Base-by-base conservation (phyloP, 352 stramenopile genomes). In the Phytophthora hybrid region DNA sequence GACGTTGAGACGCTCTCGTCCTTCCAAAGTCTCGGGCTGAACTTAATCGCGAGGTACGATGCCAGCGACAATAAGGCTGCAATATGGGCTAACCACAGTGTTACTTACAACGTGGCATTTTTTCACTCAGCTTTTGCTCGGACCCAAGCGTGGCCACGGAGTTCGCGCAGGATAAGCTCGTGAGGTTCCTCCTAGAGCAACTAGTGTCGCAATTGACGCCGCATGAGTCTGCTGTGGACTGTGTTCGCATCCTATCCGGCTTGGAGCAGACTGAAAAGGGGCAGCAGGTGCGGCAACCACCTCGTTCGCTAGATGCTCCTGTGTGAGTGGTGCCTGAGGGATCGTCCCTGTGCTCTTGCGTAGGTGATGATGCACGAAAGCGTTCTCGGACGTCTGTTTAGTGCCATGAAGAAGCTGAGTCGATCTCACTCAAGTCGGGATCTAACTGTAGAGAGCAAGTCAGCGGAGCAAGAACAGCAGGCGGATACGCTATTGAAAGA, bases 11-110 rank as follows among this genome's bases (percentile, higher is more conserved):
- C 55, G 14, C 69, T 94, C 49, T 95, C 88, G 26, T 84, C 88
- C 8, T 96, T 93, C 64, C 89, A 93, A 69, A 84, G 65, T 14
- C 79, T 96, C 1, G 89, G 88, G 8, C 77, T 96, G 39, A 95
- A 92, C 21, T 77, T 96, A 41, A 94, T 96, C 53, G 87, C 89
- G 18, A 94, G 84, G 88, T 94, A 62, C n/a, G 60, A 6, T 0
- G 9, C 8, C 32, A 13, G 5, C 19, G n/a, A 10, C 7, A 21
- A 10, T 52, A 19, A 23, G 1, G 16, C 49, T 41, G 21, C 26
- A 16, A 56, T 16, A 32, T 32, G n/a, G 21, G 11, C 3, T 53
- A 31, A 8, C n/a, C 18, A 5, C 18, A 23, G 6, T 10, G 44
- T 44, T 44, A 44, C 9, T 44, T 0, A 44, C 9, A 9, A 44